phyloP scores from a whole-genome alignment of 805 yeast species.

The Lipomyces chichibuensis region DNA sequence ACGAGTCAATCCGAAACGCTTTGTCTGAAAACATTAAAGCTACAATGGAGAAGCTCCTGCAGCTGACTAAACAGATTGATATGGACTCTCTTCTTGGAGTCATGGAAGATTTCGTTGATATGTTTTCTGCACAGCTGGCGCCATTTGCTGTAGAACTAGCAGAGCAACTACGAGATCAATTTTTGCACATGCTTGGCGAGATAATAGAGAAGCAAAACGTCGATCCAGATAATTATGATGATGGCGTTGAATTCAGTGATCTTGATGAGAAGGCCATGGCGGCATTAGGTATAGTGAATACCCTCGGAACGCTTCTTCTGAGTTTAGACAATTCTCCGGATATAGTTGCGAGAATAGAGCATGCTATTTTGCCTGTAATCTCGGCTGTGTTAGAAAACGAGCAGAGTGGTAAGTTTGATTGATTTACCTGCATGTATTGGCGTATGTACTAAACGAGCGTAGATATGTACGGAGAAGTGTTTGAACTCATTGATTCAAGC shows the following conservation, averaged over 20 bases:
- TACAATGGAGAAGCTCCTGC: conserved; percentile 77
- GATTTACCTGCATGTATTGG: not conserved
- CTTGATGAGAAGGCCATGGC: conserved; percentile 64
- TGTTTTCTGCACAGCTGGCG: conserved; percentile 81
- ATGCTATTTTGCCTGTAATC: conserved; percentile 68
- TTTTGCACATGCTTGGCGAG: conserved; percentile 69
- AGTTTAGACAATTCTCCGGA: conserved; percentile 81
- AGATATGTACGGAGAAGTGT: conserved; percentile 74
- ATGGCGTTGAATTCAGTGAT: conserved; percentile 54
- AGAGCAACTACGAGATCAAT: conserved; percentile 57
- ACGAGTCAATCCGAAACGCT: conserved; percentile 68
- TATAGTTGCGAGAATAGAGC: conserved; percentile 65
- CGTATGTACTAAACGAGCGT: not conserved
- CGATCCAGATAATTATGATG: conserved; percentile 47
- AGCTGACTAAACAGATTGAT: conserved; percentile 77
- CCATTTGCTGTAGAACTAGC: conserved; percentile 83
- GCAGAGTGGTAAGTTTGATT: conserved; percentile 46
- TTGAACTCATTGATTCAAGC: conserved; percentile 73
- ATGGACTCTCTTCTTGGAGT: conserved; percentile 85
- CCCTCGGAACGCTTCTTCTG: conserved; percentile 77
- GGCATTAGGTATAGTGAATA: conserved; percentile 77
- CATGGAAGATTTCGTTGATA: conserved; percentile 94
- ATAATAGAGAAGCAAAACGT: conserved; percentile 56
- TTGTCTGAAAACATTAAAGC: conserved; percentile 71
- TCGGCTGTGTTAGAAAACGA: conserved; percentile 66